phyloP scores from a whole-genome alignment of 768 basidiomycete genomes.

The Kwoniella sp. region DNA sequence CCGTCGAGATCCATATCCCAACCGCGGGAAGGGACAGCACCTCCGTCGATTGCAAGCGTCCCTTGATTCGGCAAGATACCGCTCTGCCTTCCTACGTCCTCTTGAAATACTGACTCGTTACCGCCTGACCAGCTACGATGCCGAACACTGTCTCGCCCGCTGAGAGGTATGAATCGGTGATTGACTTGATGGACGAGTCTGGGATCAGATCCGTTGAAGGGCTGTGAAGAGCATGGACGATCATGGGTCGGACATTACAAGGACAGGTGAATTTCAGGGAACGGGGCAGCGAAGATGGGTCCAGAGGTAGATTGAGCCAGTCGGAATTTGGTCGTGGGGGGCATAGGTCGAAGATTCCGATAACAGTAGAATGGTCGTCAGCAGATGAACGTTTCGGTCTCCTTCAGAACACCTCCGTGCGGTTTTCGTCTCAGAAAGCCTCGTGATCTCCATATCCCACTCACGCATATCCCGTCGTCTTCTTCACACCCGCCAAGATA shows the following conservation, averaged over 20 bases:
- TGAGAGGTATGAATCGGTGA: constrained; percentile 79
- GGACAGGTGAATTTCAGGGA: not conserved
- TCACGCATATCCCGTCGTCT: constrained; percentile 86
- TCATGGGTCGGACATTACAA: not conserved
- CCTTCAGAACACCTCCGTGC: too few relatives aligned
- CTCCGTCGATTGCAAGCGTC: too few relatives aligned
- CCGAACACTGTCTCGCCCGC: constrained; percentile 89
- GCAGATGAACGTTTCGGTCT: too few relatives aligned
- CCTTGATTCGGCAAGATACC: too few relatives aligned
- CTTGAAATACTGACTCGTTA: constrained; percentile 76
- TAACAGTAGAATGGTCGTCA: too few relatives aligned
- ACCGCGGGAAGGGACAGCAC: too few relatives aligned
- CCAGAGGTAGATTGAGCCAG: too few relatives aligned
- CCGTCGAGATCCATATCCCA: not conserved
- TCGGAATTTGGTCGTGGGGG: too few relatives aligned
- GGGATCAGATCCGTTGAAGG: constrained; percentile 70
- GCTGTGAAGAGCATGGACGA: constrained; percentile 57
- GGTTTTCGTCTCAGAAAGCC: too few relatives aligned
- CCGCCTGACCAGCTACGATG: constrained; percentile 77
- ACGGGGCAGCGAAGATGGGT: too few relatives aligned
- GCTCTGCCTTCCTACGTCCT: constrained; percentile 22
- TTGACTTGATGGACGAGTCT: constrained; percentile 73
- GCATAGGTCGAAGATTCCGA: too few relatives aligned
- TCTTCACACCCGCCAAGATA: constrained; percentile 83
- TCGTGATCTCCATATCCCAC: constrained; percentile 57